A percentile compares a stretch with the other conserved stretches of the same genome.
Evolutionary conservation across 2,329 filamentous ascomycete species (phyloP).

Genomic region (Diplodia sapinea): DNA sequence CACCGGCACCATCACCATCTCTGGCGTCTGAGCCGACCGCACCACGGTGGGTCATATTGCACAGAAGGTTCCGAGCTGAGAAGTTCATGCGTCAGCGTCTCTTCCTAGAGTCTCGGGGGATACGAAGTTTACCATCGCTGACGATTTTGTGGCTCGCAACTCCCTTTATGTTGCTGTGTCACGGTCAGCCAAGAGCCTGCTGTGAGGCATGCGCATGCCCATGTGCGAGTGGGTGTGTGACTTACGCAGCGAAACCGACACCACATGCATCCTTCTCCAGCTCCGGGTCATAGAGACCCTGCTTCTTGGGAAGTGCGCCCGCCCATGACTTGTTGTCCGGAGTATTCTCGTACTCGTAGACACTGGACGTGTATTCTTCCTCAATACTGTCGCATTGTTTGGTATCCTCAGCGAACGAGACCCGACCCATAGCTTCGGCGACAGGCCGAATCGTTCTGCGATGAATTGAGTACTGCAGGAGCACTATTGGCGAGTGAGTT

Average conservation of each 20-base stretch:
- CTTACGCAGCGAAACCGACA: constrained; percentile 97
- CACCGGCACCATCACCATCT: constrained; percentile 97
- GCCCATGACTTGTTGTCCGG: constrained; percentile 91
- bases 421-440: constrained; percentile 62
- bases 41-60: constrained; percentile 99
- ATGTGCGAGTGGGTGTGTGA: constrained; percentile 36
- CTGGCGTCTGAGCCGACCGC: constrained; percentile 96
- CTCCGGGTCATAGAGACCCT: constrained; percentile 96
- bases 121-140: constrained; percentile 75
- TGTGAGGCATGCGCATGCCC: not conserved
- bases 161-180: constrained; percentile 91
- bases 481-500: constrained; percentile 7
- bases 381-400: constrained; percentile 53
- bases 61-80: constrained; percentile 86
- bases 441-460: constrained; percentile 51
- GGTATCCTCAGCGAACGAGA: constrained; percentile 59
- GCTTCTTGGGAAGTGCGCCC: constrained; percentile 92
- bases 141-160: constrained; percentile 97
- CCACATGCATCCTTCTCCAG: constrained; percentile 99
- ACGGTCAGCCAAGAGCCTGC: constrained; percentile 4
- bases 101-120: not conserved
- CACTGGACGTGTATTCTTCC: constrained; percentile 66
- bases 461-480: constrained; percentile 22
- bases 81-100: constrained; percentile 28
- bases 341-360: constrained; percentile 82